Evolutionary conservation across 2,329 filamentous ascomycete genomes (phyloP).

Genomic region (Aspergillus piperis): DNA sequence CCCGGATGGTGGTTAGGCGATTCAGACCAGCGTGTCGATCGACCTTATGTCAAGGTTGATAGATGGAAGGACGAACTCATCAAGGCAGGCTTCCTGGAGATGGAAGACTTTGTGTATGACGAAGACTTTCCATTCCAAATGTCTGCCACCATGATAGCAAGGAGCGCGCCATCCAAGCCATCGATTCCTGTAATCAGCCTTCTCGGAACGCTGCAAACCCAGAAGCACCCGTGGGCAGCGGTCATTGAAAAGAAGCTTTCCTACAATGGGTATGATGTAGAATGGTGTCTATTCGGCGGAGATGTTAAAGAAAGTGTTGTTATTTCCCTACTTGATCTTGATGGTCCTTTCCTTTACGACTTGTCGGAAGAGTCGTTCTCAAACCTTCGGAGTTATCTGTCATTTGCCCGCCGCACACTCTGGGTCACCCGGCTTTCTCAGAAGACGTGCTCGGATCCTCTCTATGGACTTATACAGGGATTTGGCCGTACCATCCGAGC

Average conservation of each 20-base stretch:
- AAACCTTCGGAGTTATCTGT: background rate
- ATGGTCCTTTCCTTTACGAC: slow-evolving; percentile 9
- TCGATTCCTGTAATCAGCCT: background rate
- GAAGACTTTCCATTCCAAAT: slow-evolving; percentile 3
- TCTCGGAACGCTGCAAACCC: background rate
- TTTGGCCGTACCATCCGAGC: slow-evolving; percentile 25
- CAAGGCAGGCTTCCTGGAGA: slow-evolving; percentile 34
- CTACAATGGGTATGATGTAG: background rate
- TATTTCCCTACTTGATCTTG: slow-evolving; percentile 14
- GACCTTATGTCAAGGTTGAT: slow-evolving; percentile 27
- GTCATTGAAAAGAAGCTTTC: background rate
- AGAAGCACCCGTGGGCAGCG: background rate
- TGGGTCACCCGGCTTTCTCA: slow-evolving; percentile 24
- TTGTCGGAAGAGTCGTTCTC: slow-evolving; percentile 1
- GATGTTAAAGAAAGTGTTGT: background rate
- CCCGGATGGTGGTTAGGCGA: slow-evolving; percentile 36
- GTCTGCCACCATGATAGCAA: slow-evolving; percentile 8
- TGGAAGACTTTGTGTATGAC: slow-evolving; percentile 29
- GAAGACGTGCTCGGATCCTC: slow-evolving; percentile 24
- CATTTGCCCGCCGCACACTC: slow-evolving; percentile 10
- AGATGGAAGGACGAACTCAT: slow-evolving; percentile 31
- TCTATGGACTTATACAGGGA: slow-evolving; percentile 19
- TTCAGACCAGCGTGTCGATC: slow-evolving; percentile 24
- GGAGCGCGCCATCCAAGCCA: background rate
- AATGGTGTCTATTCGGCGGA: slow-evolving; percentile 3